phyloP scores from a whole-genome alignment of 2,329 filamentous ascomycete genomes.

The Endoconidiophora polonica region DNA sequence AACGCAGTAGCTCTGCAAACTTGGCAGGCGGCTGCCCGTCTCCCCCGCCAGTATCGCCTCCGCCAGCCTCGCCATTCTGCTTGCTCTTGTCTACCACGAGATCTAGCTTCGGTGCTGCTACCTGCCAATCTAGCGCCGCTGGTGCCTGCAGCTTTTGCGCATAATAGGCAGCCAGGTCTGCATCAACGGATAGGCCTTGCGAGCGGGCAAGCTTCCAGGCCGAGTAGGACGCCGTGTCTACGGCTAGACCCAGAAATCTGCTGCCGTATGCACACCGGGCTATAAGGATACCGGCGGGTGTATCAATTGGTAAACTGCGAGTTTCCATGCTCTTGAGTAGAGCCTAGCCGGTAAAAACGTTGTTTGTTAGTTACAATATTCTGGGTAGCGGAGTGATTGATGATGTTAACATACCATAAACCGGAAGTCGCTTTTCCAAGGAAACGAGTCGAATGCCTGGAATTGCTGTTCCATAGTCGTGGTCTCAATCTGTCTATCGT shows the following conservation, averaged over 20 bases:
- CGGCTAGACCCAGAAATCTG: constrained; percentile 29
- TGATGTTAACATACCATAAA: constrained; percentile 37
- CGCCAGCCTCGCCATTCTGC: constrained; percentile 3
- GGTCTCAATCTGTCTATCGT: too few relatives aligned
- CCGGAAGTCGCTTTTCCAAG: constrained; percentile 49
- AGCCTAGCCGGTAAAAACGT: constrained; percentile 4
- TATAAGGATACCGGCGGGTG: constrained; percentile 8
- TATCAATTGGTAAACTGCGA: constrained; percentile 40
- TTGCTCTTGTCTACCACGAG: constrained; percentile 27
- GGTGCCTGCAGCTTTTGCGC: constrained; percentile 11
- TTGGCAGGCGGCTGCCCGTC: constrained; percentile 17
- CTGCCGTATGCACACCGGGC: constrained; percentile 53
- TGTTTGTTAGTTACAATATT: too few relatives aligned
- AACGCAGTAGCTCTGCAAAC: constrained; percentile 72
- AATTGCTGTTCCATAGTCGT: constrained; percentile 23
- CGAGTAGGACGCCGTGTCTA: constrained; percentile 54
- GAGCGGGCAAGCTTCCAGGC: constrained; percentile 27
- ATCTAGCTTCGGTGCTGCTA: constrained; percentile 31
- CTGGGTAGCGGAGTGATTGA: background rate
- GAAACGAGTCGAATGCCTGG: constrained; percentile 45
- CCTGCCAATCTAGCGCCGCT: constrained; percentile 28
- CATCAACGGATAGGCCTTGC: constrained; percentile 19
- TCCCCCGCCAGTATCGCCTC: constrained; percentile 13
- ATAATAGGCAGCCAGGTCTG: constrained; percentile 18
- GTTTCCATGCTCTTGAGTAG: constrained; percentile 23